Evolutionary conservation across 2,329 filamentous ascomycete species (phyloP).

Genomic region (Aspergillus eucalypticola): DNA sequence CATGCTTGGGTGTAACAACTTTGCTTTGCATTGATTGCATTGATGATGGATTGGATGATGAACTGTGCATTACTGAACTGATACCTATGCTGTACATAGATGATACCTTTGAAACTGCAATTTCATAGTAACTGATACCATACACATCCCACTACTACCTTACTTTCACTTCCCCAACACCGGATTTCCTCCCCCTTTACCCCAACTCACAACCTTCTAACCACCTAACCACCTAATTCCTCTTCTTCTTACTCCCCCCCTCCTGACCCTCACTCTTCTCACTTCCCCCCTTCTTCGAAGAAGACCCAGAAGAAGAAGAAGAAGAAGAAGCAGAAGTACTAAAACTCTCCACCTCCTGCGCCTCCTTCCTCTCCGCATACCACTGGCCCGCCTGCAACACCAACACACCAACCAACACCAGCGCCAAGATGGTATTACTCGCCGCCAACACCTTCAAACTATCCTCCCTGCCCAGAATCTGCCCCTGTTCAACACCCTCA

Average conservation of each 20-base stretch:
- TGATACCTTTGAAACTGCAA: not conserved
- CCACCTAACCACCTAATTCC: not conserved
- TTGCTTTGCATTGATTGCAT: too few species aligned
- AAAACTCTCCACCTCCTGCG: constrained; percentile 71
- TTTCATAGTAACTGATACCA: not conserved
- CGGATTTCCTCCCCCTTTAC: too few species aligned
- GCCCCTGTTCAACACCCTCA: constrained; percentile 54
- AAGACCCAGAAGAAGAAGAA: too few species aligned
- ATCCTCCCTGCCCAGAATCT: constrained; percentile 79
- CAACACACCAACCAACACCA: constrained; percentile 87
- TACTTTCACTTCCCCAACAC: not conserved
- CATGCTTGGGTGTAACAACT: not conserved
- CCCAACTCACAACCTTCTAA: too few species aligned
- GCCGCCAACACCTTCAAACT: constrained; percentile 86
- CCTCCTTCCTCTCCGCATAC: constrained; percentile 95
- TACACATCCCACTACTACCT: constrained; percentile 7
- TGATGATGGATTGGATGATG: too few species aligned
- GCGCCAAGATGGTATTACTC: constrained; percentile 91
- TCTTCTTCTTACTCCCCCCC: constrained; percentile 36
- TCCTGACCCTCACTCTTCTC: not conserved
- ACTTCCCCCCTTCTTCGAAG: constrained; percentile 41
- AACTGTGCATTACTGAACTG: not conserved
- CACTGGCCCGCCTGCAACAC: constrained; percentile 95
- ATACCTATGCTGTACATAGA: not conserved
- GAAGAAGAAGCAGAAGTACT: too few species aligned